Percentiles rank a stretch among this genome's conserved stretches.
These are phyloP conservation scores for Penicillium lagena DNA, from an alignment of 495 filamentous ascomycete genomes.

Conservation along the genomic window DNA sequence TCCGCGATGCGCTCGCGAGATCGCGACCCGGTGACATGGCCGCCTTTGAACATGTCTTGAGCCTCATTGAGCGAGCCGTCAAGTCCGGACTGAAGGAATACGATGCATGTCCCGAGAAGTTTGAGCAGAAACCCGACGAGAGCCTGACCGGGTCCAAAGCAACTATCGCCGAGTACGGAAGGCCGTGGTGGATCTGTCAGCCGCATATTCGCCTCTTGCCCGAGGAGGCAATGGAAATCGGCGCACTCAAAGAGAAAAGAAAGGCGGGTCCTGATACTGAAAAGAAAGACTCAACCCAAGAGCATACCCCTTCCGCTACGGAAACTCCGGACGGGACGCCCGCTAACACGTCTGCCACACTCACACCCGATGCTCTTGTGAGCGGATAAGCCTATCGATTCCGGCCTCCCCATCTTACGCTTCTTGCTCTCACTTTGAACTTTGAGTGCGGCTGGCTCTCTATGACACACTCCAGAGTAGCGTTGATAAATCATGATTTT, in stretches of 20 bases:
- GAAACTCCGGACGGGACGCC: slow-evolving; percentile 7
- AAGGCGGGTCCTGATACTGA: slow-evolving; percentile 28
- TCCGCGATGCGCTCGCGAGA: slow-evolving; percentile 73
- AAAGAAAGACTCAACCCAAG: slow-evolving; percentile 9
- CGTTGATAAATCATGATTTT: no score
- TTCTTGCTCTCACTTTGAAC: no score
- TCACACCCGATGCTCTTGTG: slow-evolving; percentile 30
- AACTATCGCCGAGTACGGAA: slow-evolving; percentile 60
- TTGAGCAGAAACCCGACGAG: slow-evolving; percentile 30
- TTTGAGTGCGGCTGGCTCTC: no score
- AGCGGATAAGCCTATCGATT: slow-evolving; percentile 16
- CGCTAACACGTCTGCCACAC: slow-evolving; percentile 8
- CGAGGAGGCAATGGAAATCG: slow-evolving; percentile 79
- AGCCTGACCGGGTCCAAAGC: slow-evolving; percentile 52
- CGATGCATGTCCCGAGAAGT: slow-evolving; percentile 51
- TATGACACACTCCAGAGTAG: no score
- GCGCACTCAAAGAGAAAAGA: slow-evolving; percentile 63
- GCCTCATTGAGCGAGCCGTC: slow-evolving; percentile 61
- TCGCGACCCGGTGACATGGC: slow-evolving; percentile 58
- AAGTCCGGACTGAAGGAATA: slow-evolving; percentile 71
- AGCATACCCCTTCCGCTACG: slow-evolving; percentile 5
- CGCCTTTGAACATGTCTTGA: slow-evolving; percentile 65
- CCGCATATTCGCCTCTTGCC: slow-evolving; percentile 84
- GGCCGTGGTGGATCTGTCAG: slow-evolving; percentile 92
- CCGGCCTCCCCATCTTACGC: no score